A percentile compares a stretch with the other conserved stretches of the same genome.
phyloP scores from a whole-genome alignment of 1,284 basidiomycete species.

The Cystobasidium pallidum region DNA sequence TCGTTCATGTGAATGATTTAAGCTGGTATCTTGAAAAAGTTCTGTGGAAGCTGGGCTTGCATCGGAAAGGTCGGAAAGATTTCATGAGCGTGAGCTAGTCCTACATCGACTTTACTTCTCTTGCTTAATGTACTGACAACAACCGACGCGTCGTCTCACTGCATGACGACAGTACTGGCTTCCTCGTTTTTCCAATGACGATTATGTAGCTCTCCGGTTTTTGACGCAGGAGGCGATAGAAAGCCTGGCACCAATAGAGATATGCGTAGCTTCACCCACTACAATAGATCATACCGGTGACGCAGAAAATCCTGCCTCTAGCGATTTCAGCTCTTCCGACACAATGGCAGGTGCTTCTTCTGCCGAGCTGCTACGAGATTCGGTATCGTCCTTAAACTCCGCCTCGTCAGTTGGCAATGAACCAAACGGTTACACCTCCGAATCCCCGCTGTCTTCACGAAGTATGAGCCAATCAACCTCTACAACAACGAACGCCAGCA shows the following conservation, averaged over 20 bases:
- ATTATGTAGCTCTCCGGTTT: conserved; percentile 25
- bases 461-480: not conserved
- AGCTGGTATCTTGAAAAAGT: conserved; percentile 12
- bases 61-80: conserved; percentile 23
- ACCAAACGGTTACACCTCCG: not conserved
- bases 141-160: no score
- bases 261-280: conserved; percentile 1
- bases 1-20: conserved; percentile 10
- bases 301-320: no score
- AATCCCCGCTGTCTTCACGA: not conserved
- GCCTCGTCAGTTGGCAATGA: not conserved
- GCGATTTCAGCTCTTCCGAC: no score
- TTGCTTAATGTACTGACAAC: not conserved
- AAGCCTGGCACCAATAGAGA: not conserved
- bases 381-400: not conserved
- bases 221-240: conserved; percentile 12
- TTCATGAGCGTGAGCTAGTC: conserved; percentile 23
- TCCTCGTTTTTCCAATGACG: conserved; percentile 11
- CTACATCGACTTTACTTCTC: not conserved
- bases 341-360: no score
- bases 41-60: conserved; percentile 16
- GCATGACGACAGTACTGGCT: conserved; percentile 42
- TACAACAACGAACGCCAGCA: not conserved
- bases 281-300: not conserved
- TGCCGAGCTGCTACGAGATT: not conserved